Evolutionary conservation across 352 stramenopile genomes (phyloP).

Genomic region (Phytophthora crassamura): DNA sequence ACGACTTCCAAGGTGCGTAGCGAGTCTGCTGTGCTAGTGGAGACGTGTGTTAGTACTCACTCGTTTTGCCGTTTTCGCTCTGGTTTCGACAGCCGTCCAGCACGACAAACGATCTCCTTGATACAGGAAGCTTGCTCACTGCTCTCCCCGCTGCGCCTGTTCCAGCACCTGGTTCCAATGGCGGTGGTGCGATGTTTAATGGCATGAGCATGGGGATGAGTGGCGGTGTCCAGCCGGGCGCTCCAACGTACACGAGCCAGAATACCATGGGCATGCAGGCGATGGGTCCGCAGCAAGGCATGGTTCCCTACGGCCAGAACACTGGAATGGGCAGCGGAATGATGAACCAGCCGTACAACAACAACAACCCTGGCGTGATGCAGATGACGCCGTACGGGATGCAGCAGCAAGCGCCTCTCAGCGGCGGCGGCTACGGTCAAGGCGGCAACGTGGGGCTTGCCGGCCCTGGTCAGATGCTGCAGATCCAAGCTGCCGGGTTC

Average conservation of each 20-base stretch:
- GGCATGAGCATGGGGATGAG: conserved; percentile 68
- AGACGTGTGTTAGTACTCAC: conserved; percentile 20
- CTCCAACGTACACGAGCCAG: conserved; percentile 48
- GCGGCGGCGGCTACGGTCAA: conserved; percentile 46
- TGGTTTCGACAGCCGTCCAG: conserved; percentile 27
- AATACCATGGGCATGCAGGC: conserved; percentile 43
- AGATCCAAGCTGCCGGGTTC: conserved; percentile 71
- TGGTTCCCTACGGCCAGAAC: conserved; percentile 40
- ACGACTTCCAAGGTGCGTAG: conserved; percentile 41
- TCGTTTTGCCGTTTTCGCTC: conserved; percentile 6
- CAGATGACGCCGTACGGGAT: conserved; percentile 85
- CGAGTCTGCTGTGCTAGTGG: background rate
- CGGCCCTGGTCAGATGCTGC: conserved; percentile 68
- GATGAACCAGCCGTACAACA: conserved; percentile 47
- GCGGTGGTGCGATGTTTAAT: conserved; percentile 61
- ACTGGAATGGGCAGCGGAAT: conserved; percentile 43
- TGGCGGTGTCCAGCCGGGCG: conserved; percentile 24
- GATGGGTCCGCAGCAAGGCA: conserved; percentile 40
- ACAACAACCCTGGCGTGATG: conserved; percentile 69
- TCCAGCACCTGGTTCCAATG: conserved; percentile 30
- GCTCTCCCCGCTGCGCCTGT: conserved; percentile 47
- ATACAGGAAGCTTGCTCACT: conserved; percentile 54
- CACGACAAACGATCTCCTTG: conserved; percentile 51
- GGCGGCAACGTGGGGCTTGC: conserved; percentile 48
- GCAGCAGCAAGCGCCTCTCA: conserved; percentile 59